These are phyloP conservation scores for Purpureocillium lavendulum DNA, from an alignment of 2,329 filamentous ascomycete species.

Conservation along the genomic window DNA sequence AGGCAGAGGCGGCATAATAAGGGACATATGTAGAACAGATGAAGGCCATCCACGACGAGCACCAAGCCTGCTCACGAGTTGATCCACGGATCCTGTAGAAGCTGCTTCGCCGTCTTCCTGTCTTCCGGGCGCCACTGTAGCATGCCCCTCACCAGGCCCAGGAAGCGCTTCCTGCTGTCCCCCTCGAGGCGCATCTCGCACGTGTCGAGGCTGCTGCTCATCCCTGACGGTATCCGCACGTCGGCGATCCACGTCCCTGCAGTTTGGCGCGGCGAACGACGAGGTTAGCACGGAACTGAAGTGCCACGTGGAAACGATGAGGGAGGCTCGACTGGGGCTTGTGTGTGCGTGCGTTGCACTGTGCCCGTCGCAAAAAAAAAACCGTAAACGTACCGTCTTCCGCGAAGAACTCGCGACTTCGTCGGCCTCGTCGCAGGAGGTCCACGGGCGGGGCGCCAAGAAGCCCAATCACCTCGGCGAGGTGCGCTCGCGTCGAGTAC, in stretches of 20 bases:
- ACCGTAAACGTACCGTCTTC: slow-evolving; percentile 18
- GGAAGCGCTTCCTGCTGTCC: slow-evolving; percentile 18
- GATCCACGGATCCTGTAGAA: slow-evolving; percentile 22
- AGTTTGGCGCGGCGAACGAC: too few relatives aligned
- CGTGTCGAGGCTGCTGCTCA: slow-evolving; percentile 25
- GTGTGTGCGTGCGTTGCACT: too few relatives aligned
- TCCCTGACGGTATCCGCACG: slow-evolving; percentile 11
- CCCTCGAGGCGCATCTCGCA: slow-evolving; percentile 27
- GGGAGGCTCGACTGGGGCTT: too few relatives aligned
- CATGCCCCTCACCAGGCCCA: slow-evolving; percentile 26
- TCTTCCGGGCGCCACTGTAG: slow-evolving; percentile 25
- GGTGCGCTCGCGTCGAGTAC: slow-evolving; percentile 35
- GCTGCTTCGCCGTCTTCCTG: slow-evolving; percentile 17
- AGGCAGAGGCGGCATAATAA: too few relatives aligned
- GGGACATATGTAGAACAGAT: too few relatives aligned
- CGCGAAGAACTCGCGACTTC: slow-evolving; percentile 28
- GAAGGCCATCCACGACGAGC: too few relatives aligned
- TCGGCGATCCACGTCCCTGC: slow-evolving; percentile 18
- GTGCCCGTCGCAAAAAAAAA: background rate
- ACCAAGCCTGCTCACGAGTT: too few relatives aligned
- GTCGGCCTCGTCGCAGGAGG: slow-evolving; percentile 22
- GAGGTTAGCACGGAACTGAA: too few relatives aligned
- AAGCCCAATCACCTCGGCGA: slow-evolving; percentile 38
- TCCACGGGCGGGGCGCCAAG: slow-evolving; percentile 31
- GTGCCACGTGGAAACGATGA: too few relatives aligned